Percentiles rank a stretch among this genome's conserved stretches.
Conservation (phyloP, 345 rosid genomes). For the Populus euphratica region DNA sequence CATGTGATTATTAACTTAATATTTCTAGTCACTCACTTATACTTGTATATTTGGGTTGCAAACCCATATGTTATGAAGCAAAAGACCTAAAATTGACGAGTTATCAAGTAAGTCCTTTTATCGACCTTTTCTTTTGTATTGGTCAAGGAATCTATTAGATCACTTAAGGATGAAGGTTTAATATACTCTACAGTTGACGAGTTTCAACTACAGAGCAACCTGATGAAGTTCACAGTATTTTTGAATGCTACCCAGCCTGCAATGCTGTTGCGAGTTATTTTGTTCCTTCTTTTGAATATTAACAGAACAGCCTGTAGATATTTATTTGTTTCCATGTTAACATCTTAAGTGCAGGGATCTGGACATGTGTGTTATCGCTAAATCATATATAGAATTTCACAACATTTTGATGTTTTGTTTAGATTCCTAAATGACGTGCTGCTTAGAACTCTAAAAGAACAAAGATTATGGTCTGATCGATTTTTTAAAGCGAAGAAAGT, state of each 20-base stretch:
- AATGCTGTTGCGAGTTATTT: not conserved
- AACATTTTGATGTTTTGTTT: no score
- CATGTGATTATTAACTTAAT: no score
- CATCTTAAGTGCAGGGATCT: not conserved
- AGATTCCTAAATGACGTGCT: no score
- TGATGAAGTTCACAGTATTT: slow-evolving; percentile 40
- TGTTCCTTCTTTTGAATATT: not conserved
- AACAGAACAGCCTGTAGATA: not conserved
- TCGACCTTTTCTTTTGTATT: not conserved
- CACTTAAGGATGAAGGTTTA: slow-evolving; percentile 83
- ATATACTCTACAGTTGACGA: slow-evolving; percentile 94
- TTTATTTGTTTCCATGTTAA: no score
- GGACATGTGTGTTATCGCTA: not conserved
- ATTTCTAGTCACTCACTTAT: no score
- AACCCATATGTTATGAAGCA: no score
- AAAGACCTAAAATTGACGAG: no score
- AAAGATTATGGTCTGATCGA: no score
- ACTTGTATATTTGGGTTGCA: no score
- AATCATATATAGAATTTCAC: not conserved
- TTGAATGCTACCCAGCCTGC: not conserved
- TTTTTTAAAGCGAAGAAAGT: no score
- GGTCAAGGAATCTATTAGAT: slow-evolving; percentile 60
- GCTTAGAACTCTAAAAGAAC: no score
- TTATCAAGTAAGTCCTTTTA: not conserved
- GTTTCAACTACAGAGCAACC: slow-evolving; percentile 78